Base-by-base conservation (phyloP, 257 asterid genomes). In the Solanum chmielewskii region DNA sequence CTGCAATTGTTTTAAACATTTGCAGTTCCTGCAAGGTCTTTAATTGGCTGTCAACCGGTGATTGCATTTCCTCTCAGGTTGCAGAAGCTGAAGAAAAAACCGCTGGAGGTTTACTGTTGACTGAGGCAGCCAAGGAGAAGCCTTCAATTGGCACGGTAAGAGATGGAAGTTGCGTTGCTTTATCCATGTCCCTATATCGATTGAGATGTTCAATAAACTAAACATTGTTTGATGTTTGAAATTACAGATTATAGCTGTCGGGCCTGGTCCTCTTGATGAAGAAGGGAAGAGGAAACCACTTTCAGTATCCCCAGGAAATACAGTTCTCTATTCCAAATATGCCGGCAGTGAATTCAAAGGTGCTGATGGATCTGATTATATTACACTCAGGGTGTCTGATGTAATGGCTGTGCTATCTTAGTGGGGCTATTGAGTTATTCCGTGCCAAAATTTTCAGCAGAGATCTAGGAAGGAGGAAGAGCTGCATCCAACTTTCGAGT, bases 341-440 rank as follows among this genome's bases (percentile, higher is more conserved):
- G 98, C 98, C 0, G 99, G 99, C 52, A 95, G 92, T 66, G 99
- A 95, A 37, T 95, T 95, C 91, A 94, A 93, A 87, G 98, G 98
- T 7, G 83, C 73, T 3, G 98, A 97, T 88, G 99, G 98, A 9
- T 89, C 94, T 0, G 94, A 93, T 2, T 97, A 93, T 91, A 91
- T 97, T 29, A 96, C 94, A 6, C 88, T 97, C 83, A 91, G 98
- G 84, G 97, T 92, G 27, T 84, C 98, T 1, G 99, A 97, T 44
- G 95, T 94, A 60, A 97, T 97, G 92, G 99, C 98, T 9, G 83
- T 97, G 23, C 95, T 95, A 44, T 90, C 98, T 59, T 96, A 94
- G 93, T 66, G 62, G 27, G 59, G 35, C 29, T 37, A 41, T 45
- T 23, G 29, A 31, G 81, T 20, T 18, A 23, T 68, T 83, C 75